Base-by-base conservation (phyloP, 306 rosid genomes). In the Arachis hypogaea region DNA sequence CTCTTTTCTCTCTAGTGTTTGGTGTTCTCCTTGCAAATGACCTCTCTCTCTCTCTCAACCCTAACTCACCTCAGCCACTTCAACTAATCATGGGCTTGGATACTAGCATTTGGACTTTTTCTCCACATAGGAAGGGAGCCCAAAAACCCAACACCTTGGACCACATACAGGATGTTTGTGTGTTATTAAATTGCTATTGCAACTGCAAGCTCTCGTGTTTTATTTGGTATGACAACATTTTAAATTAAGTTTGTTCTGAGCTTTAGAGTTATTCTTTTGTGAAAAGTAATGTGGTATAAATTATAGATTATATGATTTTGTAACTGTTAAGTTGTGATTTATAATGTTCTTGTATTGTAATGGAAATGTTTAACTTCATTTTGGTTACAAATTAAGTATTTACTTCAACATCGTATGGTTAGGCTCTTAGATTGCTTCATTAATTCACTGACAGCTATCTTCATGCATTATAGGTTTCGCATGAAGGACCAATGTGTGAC, bases 401-500 rank as follows among this genome's bases (percentile, higher is more conserved):
- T 43, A 73, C 69, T 42, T 72, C 59, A 63, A 61, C 66, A 71
- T 61, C 68, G 16, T 11, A 33, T 76, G 59, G 57, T 50, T 12
- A 30, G 67, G 50, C 71, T 60, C 73, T 66, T 61, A 8, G 69
- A 47, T 45, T 64, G 52, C 61, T 57, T 66, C 71, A 70, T 78
- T 30, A 22, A 59, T 46, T 36, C 14, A 3, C 58, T 78, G 67
- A 72, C 30, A 38, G 9, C 58, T 42, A 47, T 59, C 36, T 52
- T 47, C 60, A 52, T 68, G 76, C 72, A 22, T 71, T 78, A 42
- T 80, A 93, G 98, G 97, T 91, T 82, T 97, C 98, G 7, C 98
- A 93, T 47, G 98, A 93, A 88, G 98, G 98, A 71, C 98, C 98
- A 2, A 93, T 93, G 98, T 93, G 98, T 63, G 98, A 93, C 65